Evolutionary conservation across 2,329 filamentous ascomycete species (phyloP).

Genomic region (Nemania sp.): DNA sequence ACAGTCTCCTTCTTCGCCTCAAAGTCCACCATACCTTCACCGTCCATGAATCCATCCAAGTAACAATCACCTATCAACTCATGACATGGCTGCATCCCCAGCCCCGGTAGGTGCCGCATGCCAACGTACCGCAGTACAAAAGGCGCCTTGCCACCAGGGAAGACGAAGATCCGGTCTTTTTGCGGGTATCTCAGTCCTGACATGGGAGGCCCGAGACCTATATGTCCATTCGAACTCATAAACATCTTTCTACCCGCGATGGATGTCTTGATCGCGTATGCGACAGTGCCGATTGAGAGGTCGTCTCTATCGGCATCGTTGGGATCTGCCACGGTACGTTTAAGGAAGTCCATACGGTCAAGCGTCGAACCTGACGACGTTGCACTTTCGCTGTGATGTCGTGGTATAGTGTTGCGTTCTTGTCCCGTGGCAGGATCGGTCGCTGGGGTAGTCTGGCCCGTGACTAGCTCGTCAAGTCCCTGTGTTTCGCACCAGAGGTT

Average conservation of each 20-base stretch:
- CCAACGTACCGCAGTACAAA: conserved; percentile 13
- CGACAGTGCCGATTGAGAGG: conserved; percentile 3
- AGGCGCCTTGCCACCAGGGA: conserved; percentile 14
- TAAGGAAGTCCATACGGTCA: too few species aligned
- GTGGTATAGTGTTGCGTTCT: too few species aligned
- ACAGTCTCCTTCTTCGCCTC: conserved; percentile 11
- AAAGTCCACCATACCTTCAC: conserved; percentile 5
- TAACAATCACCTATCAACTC: conserved; percentile 16
- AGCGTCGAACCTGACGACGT: too few species aligned
- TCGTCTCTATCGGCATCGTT: background rate
- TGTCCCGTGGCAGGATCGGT: too few species aligned
- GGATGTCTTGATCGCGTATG: conserved; percentile 12
- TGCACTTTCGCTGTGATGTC: too few species aligned
- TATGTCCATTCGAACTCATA: conserved; percentile 3
- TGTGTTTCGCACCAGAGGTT: conserved; percentile 12
- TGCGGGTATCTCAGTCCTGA: background rate
- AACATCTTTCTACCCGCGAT: conserved; percentile 12
- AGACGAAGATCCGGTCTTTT: conserved; percentile 12
- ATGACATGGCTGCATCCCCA: conserved; percentile 14
- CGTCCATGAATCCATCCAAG: conserved; percentile 13
- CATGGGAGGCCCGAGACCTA: conserved; percentile 10
- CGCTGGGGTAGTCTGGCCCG: background rate
- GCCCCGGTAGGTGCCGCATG: conserved; percentile 10
- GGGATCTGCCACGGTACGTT: background rate
- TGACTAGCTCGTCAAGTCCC: background rate